Evolutionary conservation across 2,329 filamentous ascomycete genomes (phyloP).

Genomic region (Trichoderma breve): DNA sequence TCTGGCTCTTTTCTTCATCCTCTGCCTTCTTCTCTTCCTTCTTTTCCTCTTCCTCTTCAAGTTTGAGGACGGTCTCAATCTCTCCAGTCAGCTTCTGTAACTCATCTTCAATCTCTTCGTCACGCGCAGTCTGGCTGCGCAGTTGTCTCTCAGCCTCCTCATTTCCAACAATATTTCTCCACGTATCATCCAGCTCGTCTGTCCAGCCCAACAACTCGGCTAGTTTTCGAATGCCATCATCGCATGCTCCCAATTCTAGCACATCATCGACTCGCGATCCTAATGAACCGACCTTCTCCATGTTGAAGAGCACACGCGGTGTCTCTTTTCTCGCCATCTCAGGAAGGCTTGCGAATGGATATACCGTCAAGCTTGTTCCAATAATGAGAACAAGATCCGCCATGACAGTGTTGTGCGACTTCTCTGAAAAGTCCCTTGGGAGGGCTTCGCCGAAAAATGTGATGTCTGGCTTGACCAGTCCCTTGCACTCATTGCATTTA

Average conservation of each 20-base stretch:
- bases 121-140: constrained; percentile 30
- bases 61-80: constrained; percentile 35
- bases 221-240: constrained; percentile 73
- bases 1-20: not conserved
- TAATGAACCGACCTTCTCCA: constrained; percentile 75
- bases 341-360: constrained; percentile 84
- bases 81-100: constrained; percentile 40
- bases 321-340: constrained; percentile 56
- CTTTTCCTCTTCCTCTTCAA: constrained; percentile 27
- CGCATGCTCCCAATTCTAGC: constrained; percentile 76
- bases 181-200: constrained; percentile 75
- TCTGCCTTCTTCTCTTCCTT: not conserved
- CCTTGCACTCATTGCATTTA: constrained; percentile 66
- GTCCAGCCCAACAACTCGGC: constrained; percentile 81
- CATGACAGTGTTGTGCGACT: constrained; percentile 47
- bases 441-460: constrained; percentile 86
- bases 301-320: constrained; percentile 84
- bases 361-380: constrained; percentile 83
- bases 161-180: constrained; percentile 66
- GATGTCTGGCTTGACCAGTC: constrained; percentile 89
- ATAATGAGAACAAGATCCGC: constrained; percentile 82
- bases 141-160: constrained; percentile 53
- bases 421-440: constrained; percentile 37
- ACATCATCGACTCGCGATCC: constrained; percentile 82
- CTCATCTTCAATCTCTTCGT: constrained; percentile 43